Evolutionary conservation across 192 early-diverging fungal species (phyloP).

Genomic region (Funneliformis geosporum): DNA sequence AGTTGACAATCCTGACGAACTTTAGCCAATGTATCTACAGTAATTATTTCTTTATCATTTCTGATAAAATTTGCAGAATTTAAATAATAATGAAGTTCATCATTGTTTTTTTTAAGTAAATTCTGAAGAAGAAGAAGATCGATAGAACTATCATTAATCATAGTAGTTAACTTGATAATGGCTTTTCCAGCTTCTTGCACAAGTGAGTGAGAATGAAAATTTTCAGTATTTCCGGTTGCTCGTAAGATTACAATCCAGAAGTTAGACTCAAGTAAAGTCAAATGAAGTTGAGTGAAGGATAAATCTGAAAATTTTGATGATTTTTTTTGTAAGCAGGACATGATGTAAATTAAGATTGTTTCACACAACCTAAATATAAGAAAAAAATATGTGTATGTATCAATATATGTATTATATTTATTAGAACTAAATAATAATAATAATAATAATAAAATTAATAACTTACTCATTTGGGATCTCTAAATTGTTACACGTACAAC

Average conservation of each 20-base stretch:
- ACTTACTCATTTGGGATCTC: not conserved
- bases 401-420: too few species aligned
- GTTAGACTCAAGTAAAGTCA: not conserved
- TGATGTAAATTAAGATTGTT: not conserved
- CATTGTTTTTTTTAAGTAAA: not conserved
- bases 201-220: not conserved
- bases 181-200: not conserved
- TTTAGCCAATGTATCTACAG: not conserved
- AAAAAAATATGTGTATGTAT: not conserved
- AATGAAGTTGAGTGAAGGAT: not conserved
- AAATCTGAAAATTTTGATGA: not conserved
- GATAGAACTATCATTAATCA: not conserved
- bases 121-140: not conserved
- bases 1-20: not conserved
- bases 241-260: not conserved
- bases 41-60: not conserved
- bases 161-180: not conserved
- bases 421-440: not conserved
- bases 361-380: not conserved
- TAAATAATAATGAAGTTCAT: not conserved
- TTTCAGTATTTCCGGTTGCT: not conserved
- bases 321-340: not conserved
- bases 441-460: not conserved
- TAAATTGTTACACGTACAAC: not conserved
- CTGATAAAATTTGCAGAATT: not conserved